These are phyloP conservation scores for Primulina eburnea DNA, from an alignment of 257 asterid genomes.

Conservation along the genomic window DNA sequence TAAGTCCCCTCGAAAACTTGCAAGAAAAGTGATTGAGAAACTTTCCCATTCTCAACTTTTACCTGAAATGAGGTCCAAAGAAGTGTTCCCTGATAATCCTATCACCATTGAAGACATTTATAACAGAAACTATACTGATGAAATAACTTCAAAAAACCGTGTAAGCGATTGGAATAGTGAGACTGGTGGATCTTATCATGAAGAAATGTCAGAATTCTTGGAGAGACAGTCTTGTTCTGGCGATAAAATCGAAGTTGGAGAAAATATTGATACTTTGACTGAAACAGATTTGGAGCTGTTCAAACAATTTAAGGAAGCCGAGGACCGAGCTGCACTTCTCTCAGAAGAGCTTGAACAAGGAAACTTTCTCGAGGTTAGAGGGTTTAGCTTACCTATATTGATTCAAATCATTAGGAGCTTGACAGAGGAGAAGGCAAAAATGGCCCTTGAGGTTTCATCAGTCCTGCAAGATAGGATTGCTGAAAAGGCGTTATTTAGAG, in stretches of 20 bases:
- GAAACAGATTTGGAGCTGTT: conserved; percentile 51
- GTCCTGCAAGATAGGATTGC: conserved; percentile 66
- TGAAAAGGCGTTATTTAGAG: conserved; percentile 67
- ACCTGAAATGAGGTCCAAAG: conserved; percentile 52
- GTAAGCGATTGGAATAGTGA: conserved; percentile 38
- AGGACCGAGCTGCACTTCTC: conserved; percentile 56
- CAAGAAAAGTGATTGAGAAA: conserved; percentile 87
- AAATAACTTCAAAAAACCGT: conserved; percentile 37
- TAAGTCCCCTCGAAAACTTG: conserved; percentile 80
- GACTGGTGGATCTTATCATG: conserved; percentile 41
- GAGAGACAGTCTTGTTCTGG: conserved; percentile 40
- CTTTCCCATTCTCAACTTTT: conserved; percentile 69
- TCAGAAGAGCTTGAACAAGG: conserved; percentile 67
- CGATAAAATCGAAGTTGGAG: conserved; percentile 35
- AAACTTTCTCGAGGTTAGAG: conserved; percentile 49
- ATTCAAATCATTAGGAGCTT: conserved; percentile 57
- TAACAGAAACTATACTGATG: conserved; percentile 47
- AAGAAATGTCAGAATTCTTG: conserved; percentile 37
- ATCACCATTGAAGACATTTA: conserved; percentile 88
- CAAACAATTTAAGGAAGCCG: conserved; percentile 65
- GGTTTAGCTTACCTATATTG: conserved; percentile 52
- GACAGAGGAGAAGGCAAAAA: conserved; percentile 65
- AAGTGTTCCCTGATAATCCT: conserved; percentile 56
- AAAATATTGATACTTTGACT: conserved; percentile 28
- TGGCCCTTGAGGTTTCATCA: conserved; percentile 69